Conservation (phyloP, 371 early-diverging fungal genomes). For the Saksenaea oblongispora region DNA sequence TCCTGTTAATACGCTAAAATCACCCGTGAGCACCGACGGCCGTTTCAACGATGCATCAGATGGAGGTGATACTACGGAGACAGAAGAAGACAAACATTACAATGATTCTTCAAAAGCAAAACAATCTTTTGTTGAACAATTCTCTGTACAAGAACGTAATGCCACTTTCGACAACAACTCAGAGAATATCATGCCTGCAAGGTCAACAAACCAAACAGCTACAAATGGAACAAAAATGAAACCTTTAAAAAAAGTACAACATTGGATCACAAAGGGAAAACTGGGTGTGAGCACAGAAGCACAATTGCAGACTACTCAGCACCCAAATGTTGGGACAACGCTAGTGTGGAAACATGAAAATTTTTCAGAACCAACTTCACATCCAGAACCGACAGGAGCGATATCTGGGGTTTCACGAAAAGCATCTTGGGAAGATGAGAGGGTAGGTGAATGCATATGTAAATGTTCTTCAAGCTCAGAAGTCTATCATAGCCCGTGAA, state of each 20-base stretch:
- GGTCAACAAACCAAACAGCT: background rate
- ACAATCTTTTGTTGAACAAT: background rate
- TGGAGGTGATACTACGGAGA: constrained; percentile 11
- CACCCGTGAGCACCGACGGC: background rate
- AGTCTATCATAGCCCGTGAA: background rate
- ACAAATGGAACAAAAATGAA: constrained; percentile 8
- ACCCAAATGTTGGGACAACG: constrained; percentile 10
- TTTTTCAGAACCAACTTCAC: background rate
- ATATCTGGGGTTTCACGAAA: background rate
- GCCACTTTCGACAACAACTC: background rate
- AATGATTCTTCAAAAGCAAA: background rate
- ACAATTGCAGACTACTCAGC: constrained; percentile 7
- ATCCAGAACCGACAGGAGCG: background rate
- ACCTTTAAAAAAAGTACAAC: constrained; percentile 32
- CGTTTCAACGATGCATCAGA: constrained; percentile 3
- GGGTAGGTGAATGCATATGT: background rate
- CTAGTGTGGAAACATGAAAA: constrained; percentile 10
- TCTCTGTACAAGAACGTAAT: background rate
- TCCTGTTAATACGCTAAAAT: background rate
- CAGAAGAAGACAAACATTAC: constrained; percentile 11
- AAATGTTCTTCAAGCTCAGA: background rate
- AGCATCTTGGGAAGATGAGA: background rate
- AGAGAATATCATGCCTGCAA: background rate
- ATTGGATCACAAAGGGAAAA: constrained; percentile 26
- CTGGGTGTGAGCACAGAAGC: constrained; percentile 8